These are phyloP conservation scores for Schrenkiella parvula DNA, from an alignment of 345 rosid species.

Conservation along the genomic window DNA sequence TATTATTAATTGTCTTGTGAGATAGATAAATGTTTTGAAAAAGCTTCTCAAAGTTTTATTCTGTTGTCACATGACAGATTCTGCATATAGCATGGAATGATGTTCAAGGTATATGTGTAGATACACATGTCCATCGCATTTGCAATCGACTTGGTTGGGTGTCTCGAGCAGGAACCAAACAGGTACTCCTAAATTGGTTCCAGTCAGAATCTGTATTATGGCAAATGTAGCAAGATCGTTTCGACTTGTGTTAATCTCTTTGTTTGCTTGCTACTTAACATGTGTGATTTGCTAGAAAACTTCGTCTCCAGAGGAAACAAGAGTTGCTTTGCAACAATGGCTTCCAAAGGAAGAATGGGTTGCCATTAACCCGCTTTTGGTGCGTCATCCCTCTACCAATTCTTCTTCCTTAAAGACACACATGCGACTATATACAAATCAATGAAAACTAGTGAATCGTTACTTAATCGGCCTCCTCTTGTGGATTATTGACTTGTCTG, in stretches of 20 bases:
- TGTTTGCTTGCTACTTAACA: neutral
- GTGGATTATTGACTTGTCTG: neutral
- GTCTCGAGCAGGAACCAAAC: slow-evolving; percentile 58
- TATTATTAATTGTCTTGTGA: neutral
- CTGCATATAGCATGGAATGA: slow-evolving; percentile 89
- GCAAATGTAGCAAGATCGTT: neutral
- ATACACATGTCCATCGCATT: slow-evolving; percentile 93
- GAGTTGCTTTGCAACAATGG: slow-evolving; percentile 87
- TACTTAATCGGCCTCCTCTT: neutral
- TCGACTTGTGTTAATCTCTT: neutral
- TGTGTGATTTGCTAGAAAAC: slow-evolving; percentile 53
- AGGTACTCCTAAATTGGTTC: slow-evolving; percentile 35
- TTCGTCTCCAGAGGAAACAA: slow-evolving; percentile 80
- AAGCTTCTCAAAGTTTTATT: neutral
- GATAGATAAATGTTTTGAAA: neutral
- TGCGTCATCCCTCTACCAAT: slow-evolving; percentile 24
- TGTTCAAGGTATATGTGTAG: slow-evolving; percentile 94
- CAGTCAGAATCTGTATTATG: neutral
- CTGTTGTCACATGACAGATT: slow-evolving; percentile 46
- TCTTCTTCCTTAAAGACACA: neutral
- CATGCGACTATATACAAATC: neutral
- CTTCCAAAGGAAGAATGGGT: slow-evolving; percentile 96
- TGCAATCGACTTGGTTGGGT: slow-evolving; percentile 99
- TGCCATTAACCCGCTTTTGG: slow-evolving; percentile 91
- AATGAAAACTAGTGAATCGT: neutral